Conservation (phyloP, 495 filamentous ascomycete species). For the Hypoxylon fuscum region DNA sequence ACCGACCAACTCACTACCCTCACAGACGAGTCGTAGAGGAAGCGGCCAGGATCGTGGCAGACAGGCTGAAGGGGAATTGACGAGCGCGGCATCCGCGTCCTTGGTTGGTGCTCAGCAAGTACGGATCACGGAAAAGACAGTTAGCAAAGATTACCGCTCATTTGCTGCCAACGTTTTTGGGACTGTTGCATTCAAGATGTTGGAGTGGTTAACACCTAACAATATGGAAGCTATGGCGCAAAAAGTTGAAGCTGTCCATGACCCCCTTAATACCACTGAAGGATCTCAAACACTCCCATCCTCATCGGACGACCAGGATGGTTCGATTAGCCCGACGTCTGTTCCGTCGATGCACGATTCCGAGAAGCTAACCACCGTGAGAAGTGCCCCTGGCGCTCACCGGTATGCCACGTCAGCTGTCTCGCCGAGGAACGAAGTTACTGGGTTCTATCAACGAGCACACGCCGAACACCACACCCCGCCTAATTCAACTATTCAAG, state of each 20-base stretch:
- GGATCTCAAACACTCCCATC: conserved; percentile 7
- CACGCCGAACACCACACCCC: conserved; percentile 21
- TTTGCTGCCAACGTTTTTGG: conserved; percentile 86
- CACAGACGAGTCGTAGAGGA: conserved; percentile 25
- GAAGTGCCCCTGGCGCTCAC: conserved; percentile 1
- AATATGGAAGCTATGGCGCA: conserved; percentile 54
- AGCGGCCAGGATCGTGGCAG: conserved; percentile 25
- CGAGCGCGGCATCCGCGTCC: neutral
- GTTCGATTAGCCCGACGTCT: conserved; percentile 6
- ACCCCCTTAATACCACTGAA: conserved; percentile 6
- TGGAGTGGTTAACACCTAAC: conserved; percentile 77
- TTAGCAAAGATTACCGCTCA: conserved; percentile 79
- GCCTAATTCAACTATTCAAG: conserved; percentile 14
- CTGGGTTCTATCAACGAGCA: conserved; percentile 14
- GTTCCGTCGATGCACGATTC: conserved; percentile 10
- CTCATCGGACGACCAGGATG: conserved; percentile 16
- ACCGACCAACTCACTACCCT: neutral
- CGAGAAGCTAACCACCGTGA: conserved; percentile 1
- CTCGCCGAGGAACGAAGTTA: conserved; percentile 13
- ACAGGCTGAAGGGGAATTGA: conserved; percentile 28
- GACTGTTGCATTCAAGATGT: conserved; percentile 77
- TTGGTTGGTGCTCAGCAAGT: conserved; percentile 17
- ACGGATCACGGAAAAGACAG: conserved; percentile 55
- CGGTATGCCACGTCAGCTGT: conserved; percentile 6
- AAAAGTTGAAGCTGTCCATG: conserved; percentile 30